These are phyloP conservation scores for Boechera divaricarpa DNA, from an alignment of 345 rosid species.

Conservation along the genomic window DNA sequence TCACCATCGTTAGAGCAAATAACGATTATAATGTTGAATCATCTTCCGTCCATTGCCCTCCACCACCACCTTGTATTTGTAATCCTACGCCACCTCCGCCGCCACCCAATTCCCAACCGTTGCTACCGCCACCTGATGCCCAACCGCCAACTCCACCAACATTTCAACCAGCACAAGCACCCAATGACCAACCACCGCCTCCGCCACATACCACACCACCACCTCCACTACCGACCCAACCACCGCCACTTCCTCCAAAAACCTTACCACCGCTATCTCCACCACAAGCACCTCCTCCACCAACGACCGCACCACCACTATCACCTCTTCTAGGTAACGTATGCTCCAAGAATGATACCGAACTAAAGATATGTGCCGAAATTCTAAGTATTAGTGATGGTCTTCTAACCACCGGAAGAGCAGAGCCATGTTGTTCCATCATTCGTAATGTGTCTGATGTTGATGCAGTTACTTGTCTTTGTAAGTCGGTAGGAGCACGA, in stretches of 20 bases:
- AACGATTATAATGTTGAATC: neutral
- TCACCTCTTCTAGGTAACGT: neutral
- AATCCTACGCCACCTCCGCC: neutral
- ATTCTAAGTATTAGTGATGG: neutral
- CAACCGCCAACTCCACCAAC: no score
- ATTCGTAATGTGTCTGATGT: neutral
- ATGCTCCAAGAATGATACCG: neutral
- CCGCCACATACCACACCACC: neutral
- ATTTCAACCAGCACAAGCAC: no score
- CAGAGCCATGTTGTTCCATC: conserved; percentile 8
- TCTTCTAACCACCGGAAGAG: neutral
- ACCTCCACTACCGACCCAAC: neutral
- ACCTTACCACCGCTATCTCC: neutral
- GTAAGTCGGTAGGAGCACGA: neutral
- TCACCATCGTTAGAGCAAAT: conserved; percentile 6
- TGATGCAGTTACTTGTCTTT: conserved; percentile 12
- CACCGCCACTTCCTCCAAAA: neutral
- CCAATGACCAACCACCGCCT: neutral
- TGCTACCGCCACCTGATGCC: no score
- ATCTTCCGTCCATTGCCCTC: conserved; percentile 14
- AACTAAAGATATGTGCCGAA: neutral
- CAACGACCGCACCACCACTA: neutral
- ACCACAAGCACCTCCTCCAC: neutral
- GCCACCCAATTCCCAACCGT: no score
- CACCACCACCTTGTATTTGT: conserved; percentile 32